phyloP scores from a whole-genome alignment of 768 basidiomycete species.

The Trametes cingulata region DNA sequence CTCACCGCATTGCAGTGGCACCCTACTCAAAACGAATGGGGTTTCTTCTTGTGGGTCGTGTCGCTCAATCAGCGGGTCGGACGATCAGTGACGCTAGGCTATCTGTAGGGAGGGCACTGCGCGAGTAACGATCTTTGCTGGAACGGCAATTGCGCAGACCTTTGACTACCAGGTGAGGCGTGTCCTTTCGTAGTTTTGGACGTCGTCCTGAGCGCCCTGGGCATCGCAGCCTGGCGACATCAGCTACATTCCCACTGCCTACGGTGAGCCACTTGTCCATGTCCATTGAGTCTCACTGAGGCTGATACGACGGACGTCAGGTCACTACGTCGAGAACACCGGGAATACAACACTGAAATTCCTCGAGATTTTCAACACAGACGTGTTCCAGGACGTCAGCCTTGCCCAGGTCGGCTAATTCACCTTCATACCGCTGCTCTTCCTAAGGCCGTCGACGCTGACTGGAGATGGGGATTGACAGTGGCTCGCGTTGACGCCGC shows the following conservation, averaged over 20 bases:
- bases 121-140: constrained; percentile 58
- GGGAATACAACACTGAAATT: constrained; percentile 38
- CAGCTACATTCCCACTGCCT: constrained; percentile 57
- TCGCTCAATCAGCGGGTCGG: too few species aligned
- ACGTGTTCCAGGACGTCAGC: constrained; percentile 35
- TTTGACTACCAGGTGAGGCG: constrained; percentile 55
- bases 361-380: constrained; percentile 40
- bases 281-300: not conserved
- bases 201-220: not conserved
- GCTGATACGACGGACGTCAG: constrained; percentile 7
- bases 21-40: constrained; percentile 65
- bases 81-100: not conserved
- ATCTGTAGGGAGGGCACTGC: constrained; percentile 48
- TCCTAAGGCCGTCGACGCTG: not conserved
- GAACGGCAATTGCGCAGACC: constrained; percentile 51
- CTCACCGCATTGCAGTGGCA: constrained; percentile 50
- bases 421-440: not conserved
- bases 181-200: too few species aligned
- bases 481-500: constrained; percentile 51
- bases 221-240: constrained; percentile 25
- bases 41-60: constrained; percentile 51
- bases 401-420: constrained; percentile 42
- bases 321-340: constrained; percentile 42
- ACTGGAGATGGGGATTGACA: constrained; percentile 4
- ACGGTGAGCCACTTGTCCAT: constrained; percentile 37